Evolutionary conservation across 352 stramenopile species (phyloP).

Genomic region (Phytopythium delawarense): DNA sequence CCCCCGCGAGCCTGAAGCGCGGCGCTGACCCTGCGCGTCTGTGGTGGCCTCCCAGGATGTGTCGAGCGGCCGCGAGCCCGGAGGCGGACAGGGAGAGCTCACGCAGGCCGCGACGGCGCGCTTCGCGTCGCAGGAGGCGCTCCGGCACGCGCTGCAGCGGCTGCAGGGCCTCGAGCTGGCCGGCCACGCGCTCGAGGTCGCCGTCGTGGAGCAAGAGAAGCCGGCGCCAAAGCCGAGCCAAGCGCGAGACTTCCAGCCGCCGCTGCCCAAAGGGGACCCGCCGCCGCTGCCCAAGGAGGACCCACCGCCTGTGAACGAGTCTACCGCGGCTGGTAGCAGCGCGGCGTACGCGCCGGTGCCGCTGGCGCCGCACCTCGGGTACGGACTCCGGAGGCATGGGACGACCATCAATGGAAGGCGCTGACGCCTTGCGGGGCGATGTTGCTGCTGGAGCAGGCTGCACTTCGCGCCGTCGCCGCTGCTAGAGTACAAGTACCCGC

Average conservation of each 20-base stretch:
- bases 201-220: conserved; percentile 15
- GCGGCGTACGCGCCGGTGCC: conserved; percentile 31
- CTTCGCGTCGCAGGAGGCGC: conserved; percentile 27
- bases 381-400: not conserved
- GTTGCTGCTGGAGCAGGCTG: conserved; percentile 32
- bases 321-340: not conserved
- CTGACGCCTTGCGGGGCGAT: too few relatives aligned
- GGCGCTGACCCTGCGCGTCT: not conserved
- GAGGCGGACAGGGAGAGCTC: conserved; percentile 5
- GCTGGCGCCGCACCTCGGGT: conserved; percentile 76
- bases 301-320: not conserved
- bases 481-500: conserved; percentile 87
- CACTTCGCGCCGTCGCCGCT: conserved; percentile 80
- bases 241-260: conserved; percentile 12
- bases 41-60: not conserved
- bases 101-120: conserved; percentile 45
- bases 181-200: conserved; percentile 38
- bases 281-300: conserved; percentile 20
- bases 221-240: not conserved
- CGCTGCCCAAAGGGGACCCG: conserved; percentile 26
- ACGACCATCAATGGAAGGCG: too few relatives aligned
- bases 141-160: conserved; percentile 33
- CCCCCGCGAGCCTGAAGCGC: not conserved
- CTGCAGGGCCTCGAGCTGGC: conserved; percentile 51
- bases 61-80: conserved; percentile 30